phyloP scores from a whole-genome alignment of 2,329 filamentous ascomycete species.

The Fusarium stilboides region DNA sequence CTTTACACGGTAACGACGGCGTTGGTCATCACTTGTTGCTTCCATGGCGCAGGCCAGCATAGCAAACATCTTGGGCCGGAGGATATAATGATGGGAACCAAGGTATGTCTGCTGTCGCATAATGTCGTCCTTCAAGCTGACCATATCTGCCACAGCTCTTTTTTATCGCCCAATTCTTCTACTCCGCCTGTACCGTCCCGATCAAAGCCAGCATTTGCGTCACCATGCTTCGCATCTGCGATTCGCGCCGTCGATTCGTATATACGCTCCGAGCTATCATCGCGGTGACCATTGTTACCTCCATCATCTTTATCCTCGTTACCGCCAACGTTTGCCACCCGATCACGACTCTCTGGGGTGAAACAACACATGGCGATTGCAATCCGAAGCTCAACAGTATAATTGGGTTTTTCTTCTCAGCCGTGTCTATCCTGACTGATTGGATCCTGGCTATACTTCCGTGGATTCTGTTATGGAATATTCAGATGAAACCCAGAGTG shows the following conservation, averaged over 20 bases:
- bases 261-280: constrained; percentile 38
- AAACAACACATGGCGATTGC: constrained; percentile 33
- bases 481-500: constrained; percentile 47
- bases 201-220: constrained; percentile 51
- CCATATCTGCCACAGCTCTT: constrained; percentile 22
- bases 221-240: constrained; percentile 49
- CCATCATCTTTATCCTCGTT: constrained; percentile 42
- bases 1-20: constrained; percentile 33
- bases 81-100: constrained; percentile 37
- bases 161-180: constrained; percentile 45
- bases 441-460: constrained; percentile 48
- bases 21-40: constrained; percentile 41
- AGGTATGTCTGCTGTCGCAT: neutral
- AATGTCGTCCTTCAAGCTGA: neutral
- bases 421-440: constrained; percentile 48
- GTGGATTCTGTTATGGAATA: constrained; percentile 45
- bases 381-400: constrained; percentile 36
- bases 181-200: constrained; percentile 39
- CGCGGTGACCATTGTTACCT: constrained; percentile 18
- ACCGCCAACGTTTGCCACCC: constrained; percentile 48
- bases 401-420: constrained; percentile 49
- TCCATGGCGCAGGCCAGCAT: constrained; percentile 37
- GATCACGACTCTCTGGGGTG: constrained; percentile 46
- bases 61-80: neutral
- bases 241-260: constrained; percentile 30